Evolutionary conservation across 2,329 filamentous ascomycete genomes (phyloP), one percentile per base, ranked within the genome.

Genomic region (Scedosporium boydii): DNA sequence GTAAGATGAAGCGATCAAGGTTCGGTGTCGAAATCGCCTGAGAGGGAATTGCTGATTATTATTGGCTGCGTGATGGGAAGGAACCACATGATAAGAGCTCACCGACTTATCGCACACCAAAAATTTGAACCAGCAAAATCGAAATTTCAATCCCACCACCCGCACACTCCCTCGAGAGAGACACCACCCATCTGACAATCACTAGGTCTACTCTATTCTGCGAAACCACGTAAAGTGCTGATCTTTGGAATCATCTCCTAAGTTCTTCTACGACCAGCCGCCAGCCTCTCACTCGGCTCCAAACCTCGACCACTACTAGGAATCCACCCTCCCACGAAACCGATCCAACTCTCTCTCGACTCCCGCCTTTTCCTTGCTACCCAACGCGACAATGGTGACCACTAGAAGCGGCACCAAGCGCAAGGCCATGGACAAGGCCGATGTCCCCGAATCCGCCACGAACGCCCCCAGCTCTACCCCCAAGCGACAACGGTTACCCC

Each of bases 341-440:
- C 34, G 10, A 38, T 46, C 48, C 27, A 26, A 55, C 16, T 23
- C 21, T 53, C 6, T 14, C 59, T 63, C 57, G 59, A 51, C 34
- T 26, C 23, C 46, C 44, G 51, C 34, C 9, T 38, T 14, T 46
- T 57, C 16, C 53, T 57, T 16, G 6, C 16, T 1, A 21, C 21
- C n/a, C n/a, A n/a, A 27, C 59, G 29, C 55, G 58, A 61, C 34
- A 18, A 66, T 66, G 65, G 65, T 66, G 48, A 63, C 63, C 51
- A 66, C 65, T 53, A 48, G 65, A 38, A 67, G 65, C 26, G 58
- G 62, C 26, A 59, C 53, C 23, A 63, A 63, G 60, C 67, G 66
- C 60, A 63, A 65, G 42, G 61, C 63, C n/a, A 46, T 48, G 26
- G 44, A 59, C 34, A 42, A 41, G 9, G 21, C 41, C 16, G 41